Percentiles rank a stretch among this genome's conserved stretches.
Conservation (phyloP, 768 basidiomycete species). For the Pleurotus citrinopileatus region DNA sequence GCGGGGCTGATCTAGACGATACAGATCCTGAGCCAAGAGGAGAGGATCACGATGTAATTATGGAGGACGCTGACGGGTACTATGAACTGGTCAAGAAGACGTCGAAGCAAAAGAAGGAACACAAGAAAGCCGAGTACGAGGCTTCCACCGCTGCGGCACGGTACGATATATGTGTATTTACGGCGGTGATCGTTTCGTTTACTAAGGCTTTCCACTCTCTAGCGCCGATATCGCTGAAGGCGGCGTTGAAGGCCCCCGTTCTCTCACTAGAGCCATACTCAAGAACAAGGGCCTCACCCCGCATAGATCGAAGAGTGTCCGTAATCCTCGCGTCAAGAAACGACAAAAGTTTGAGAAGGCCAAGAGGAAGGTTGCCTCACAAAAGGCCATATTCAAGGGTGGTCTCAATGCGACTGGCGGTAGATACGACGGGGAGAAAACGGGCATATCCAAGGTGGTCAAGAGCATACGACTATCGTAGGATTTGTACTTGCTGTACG, state of each 20-base stretch:
- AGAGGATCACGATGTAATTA: conserved; percentile 36
- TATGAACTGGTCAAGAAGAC: conserved; percentile 85
- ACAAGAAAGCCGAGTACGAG: conserved; percentile 83
- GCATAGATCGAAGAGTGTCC: conserved; percentile 80
- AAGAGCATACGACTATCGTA: conserved; percentile 77
- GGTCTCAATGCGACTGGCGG: conserved; percentile 67
- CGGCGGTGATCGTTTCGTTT: neutral
- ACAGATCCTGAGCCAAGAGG: conserved; percentile 39
- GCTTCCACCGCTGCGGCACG: conserved; percentile 50
- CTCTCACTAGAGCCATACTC: conserved; percentile 86
- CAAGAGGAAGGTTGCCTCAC: conserved; percentile 86
- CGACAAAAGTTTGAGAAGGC: conserved; percentile 91
- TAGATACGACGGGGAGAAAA: conserved; percentile 88
- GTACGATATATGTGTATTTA: conserved; percentile 36
- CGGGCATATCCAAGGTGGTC: conserved; percentile 88
- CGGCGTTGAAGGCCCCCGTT: conserved; percentile 67
- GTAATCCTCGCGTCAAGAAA: conserved; percentile 98
- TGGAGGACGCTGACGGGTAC: conserved; percentile 67
- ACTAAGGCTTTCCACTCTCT: too few relatives aligned
- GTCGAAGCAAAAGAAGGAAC: conserved; percentile 67
- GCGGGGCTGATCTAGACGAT: conserved; percentile 68
- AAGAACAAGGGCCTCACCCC: conserved; percentile 95
- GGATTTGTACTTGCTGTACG: conserved; percentile 14
- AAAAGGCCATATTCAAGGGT: conserved; percentile 91
- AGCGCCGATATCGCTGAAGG: conserved; percentile 31